These are phyloP conservation scores for Saksenaea oblongispora DNA, from an alignment of 371 early-diverging fungal species.

Conservation along the genomic window DNA sequence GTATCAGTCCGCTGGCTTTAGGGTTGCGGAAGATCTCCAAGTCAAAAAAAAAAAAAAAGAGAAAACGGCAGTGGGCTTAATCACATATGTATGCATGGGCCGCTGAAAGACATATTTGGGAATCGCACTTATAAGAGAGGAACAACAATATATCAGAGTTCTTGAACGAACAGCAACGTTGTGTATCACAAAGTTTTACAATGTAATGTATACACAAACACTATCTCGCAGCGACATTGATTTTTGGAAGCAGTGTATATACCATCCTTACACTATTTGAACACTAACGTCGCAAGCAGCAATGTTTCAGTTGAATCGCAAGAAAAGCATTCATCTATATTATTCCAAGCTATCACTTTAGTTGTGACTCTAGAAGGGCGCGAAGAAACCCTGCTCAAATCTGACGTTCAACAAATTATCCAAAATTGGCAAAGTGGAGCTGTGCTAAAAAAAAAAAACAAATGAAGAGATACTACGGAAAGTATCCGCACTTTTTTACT, in stretches of 20 bases:
- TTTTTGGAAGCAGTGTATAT: too few relatives aligned
- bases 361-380: background rate
- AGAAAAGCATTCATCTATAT: background rate
- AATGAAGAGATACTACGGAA: too few relatives aligned
- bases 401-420: background rate
- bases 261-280: background rate
- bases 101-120: background rate
- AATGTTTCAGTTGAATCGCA: background rate
- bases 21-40: background rate
- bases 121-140: constrained; percentile 1
- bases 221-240: too few relatives aligned
- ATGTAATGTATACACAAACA: too few relatives aligned
- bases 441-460: too few relatives aligned
- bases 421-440: background rate
- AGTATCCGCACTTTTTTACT: too few relatives aligned
- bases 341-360: background rate
- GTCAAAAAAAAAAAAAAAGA: too few relatives aligned
- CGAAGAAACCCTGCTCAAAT: background rate
- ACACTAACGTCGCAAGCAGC: background rate
- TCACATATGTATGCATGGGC: background rate
- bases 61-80: background rate
- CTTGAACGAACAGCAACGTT: background rate
- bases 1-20: background rate
- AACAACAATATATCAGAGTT: background rate
- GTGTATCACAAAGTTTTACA: too few relatives aligned